Base-by-base conservation (phyloP, 2,329 filamentous ascomycete genomes). In the Alternaria triticimaculans region DNA sequence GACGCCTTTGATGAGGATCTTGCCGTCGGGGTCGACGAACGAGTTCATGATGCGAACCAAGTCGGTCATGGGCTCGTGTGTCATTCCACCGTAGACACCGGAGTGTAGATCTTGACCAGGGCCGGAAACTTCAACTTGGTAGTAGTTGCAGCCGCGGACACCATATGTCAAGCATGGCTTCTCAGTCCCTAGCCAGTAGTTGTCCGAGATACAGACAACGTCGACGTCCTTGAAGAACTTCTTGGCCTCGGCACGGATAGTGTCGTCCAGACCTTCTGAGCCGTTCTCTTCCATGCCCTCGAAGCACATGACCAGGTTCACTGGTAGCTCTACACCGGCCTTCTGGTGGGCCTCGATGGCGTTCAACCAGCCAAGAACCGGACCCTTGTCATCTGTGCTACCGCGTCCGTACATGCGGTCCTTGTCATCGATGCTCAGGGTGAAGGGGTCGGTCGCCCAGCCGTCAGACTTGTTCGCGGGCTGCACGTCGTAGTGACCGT, bases 281-380 rank as follows among this genome's bases (percentile, higher is more conserved):
- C 96, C 96, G 80, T 97, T 97, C 84, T 99, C 96, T 84, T 99
- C 96, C 96, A 99, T 99, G 53, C 96, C 96, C 86, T 99, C 96
- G 74, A 99, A 98, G 86, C 96, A 99, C 93, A 97, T 98, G 69
- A 99, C 88, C 70, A 99, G 87, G 84, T 99, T 99, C 77, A 99
- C 96, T 9, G 96, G 96, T 80, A 99, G 93, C 55, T 97, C 95
- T 49, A 98, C 86, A 61, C 93, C 93, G 37, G 94, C 94, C 86
- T 96, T 96, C 82, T 97, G 91, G 85, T 99, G 96, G 45, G 96
- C 94, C 83, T 99, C 94, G 70, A 99, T 98, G 71, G 94, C 94
- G 80, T 99, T 99, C 72, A 99, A 82, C 96, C 96, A 99, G 73
- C 96, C 96, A 60, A 99, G 86, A 25, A 99, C 95, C 18, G 96